Base-by-base conservation (phyloP, 1,139 yeast genomes). In the Candida sp. region DNA sequence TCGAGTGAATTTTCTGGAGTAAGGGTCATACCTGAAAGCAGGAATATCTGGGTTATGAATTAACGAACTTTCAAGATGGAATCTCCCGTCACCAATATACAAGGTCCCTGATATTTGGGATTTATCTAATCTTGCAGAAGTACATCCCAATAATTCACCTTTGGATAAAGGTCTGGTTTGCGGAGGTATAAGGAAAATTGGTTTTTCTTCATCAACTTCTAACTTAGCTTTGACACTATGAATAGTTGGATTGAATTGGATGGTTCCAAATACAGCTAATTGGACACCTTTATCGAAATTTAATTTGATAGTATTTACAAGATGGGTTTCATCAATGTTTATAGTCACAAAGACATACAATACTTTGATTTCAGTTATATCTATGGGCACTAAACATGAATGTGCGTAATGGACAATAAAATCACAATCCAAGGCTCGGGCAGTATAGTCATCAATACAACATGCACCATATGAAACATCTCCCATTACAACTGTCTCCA, bases 391-490 rank as follows among this genome's bases (percentile, higher is more conserved):
- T 41, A 93, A 73, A 65, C 99, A 93, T 11, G 97, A 90, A 62
- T 93, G 99, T 2, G 99, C 99, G 64, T 93, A 93, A 65, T 95
- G 99, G 9, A 93, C 90, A 45, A 93, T 82, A 54, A 91, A 87
- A 60, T 93, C 99, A 64, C 99, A 95, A 43, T 87, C 96, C 38
- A 93, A 68, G 0, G 98, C 84, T 47, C 91, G 72, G 4, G 99
- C 99, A 0, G 99, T 91, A 59, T 77, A 93, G 60, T 93, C 99
- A 61, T 93, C 99, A 42, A 93, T 90, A 65, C 99, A 93, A 60
- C 99, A 93, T 0, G 99, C 99, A 30, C 99, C 99, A 57, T 93
- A 93, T 0, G 97, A 89, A 1, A 93, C 99, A 63, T 93, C 99
- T 2, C 99, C 99, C 99, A 93, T 95, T 4, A 93, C 95, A 1